Evolutionary conservation across 2,329 filamentous ascomycete genomes (phyloP), one percentile per base, ranked within the genome.

Genomic region (Apiospora aurea): DNA sequence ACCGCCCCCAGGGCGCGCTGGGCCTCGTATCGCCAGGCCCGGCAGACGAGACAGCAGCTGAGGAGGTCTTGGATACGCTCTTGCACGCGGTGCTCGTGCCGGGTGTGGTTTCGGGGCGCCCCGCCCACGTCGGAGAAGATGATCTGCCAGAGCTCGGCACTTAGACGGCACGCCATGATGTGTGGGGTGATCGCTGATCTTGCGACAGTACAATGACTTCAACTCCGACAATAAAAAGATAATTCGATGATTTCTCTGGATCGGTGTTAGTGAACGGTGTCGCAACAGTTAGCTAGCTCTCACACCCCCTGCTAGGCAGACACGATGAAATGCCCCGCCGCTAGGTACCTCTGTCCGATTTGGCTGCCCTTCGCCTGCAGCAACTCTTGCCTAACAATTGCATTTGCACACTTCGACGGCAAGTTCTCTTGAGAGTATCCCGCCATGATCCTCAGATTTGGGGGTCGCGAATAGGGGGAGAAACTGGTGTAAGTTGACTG

Each of bases 151-250:
- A 64, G 57, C 18, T 38, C 57, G n/a, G 57, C 57, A 41, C 57
- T 64, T 64, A 64, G 34, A n/a, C 53, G 29, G 53, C 29, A 61
- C 21, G 53, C 53, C 53, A 61, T 61, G 53, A 38, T 61, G 10
- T 34, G 2, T n/a, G n/a, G n/a, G n/a, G n/a, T 2, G 16, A 18
- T 41, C 41, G 10, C 6, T 4, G 11, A 5, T 8, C 18, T 41
- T n/a, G 57, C 16, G 34, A 41, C 18, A 51, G 24, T 2, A 7
- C n/a, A 5, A 0, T 14, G n/a, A 10, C 21, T 4, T 51, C n/a
- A 51, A 51, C 10, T 11, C 2, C 4, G n/a, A n/a, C n/a, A n/a
- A n/a, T n/a, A n/a, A n/a, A n/a, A 14, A 18, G 13, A 14, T 14
- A 13, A 11, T 41, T 24, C 3, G 11, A 21, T 18, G 14, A 24